Evolutionary conservation across 2,329 filamentous ascomycete genomes (phyloP).

Genomic region (Talaromyces amestolkiae): DNA sequence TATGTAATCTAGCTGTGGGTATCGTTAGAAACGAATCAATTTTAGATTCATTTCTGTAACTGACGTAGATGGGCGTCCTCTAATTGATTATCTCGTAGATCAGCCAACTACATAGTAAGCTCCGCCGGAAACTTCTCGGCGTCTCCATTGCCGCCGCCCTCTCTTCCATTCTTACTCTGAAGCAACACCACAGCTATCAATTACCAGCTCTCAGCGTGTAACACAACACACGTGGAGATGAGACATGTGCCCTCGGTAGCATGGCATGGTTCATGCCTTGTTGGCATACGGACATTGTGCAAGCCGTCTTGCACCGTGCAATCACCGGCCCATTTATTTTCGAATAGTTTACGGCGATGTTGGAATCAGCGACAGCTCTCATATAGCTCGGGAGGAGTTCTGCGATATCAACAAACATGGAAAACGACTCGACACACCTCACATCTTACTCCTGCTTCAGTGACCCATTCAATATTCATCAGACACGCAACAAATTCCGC

Average conservation of each 20-base stretch:
- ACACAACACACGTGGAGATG: slow-evolving; percentile 32
- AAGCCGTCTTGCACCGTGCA: slow-evolving; percentile 20
- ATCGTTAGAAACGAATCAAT: not conserved
- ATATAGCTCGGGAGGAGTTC: slow-evolving; percentile 8
- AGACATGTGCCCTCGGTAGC: slow-evolving; percentile 42
- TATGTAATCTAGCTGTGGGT: not conserved
- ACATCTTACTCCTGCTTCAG: not conserved
- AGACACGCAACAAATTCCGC: slow-evolving; percentile 15
- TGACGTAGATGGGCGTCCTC: not conserved
- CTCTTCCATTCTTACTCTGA: slow-evolving; percentile 3
- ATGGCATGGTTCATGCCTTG: slow-evolving; percentile 41
- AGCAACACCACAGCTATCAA: not conserved
- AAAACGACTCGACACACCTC: not conserved
- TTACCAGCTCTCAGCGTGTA: slow-evolving; percentile 2
- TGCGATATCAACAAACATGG: slow-evolving; percentile 6
- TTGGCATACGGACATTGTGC: slow-evolving; percentile 31
- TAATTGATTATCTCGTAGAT: not conserved
- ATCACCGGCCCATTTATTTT: slow-evolving; percentile 17
- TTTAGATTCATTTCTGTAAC: not conserved
- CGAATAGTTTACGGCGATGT: slow-evolving; percentile 7
- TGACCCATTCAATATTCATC: not conserved
- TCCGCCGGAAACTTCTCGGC: slow-evolving; percentile 9
- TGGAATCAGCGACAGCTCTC: slow-evolving; percentile 5
- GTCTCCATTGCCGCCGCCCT: not conserved
- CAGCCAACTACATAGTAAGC: slow-evolving; percentile 11